These are phyloP conservation scores for Epichloe brachyelytri DNA, from an alignment of 2,329 filamentous ascomycete genomes.

Conservation along the genomic window DNA sequence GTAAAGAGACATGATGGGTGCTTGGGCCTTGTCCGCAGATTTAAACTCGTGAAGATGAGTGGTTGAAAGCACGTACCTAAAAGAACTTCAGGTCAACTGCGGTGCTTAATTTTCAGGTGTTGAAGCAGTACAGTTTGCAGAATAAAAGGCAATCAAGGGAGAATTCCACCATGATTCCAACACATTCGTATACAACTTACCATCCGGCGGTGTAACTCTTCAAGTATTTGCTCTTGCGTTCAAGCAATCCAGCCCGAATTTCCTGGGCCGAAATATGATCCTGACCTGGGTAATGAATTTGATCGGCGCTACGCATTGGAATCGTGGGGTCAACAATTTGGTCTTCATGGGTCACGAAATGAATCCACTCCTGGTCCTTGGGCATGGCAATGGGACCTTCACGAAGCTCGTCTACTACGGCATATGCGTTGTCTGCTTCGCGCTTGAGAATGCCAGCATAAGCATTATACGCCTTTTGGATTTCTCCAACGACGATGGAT, in stretches of 20 bases:
- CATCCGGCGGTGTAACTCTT: conserved; percentile 96
- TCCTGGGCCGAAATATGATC: conserved; percentile 72
- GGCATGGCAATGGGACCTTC: conserved; percentile 83
- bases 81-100: background rate
- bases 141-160: background rate
- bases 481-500: conserved; percentile 90
- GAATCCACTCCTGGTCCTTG: conserved; percentile 82
- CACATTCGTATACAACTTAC: conserved; percentile 34
- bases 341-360: conserved; percentile 67
- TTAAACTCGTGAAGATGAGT: conserved; percentile 99
- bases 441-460: conserved; percentile 84
- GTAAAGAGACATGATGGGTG: conserved; percentile 91
- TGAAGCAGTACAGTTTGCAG: background rate
- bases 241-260: conserved; percentile 78
- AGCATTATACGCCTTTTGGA: conserved; percentile 94
- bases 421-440: conserved; percentile 72
- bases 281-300: conserved; percentile 84
- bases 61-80: conserved; percentile 85
- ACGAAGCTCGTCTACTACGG: conserved; percentile 67
- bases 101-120: conserved; percentile 5
- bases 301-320: conserved; percentile 63
- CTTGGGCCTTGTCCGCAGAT: conserved; percentile 84
- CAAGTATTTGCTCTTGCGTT: conserved; percentile 96
- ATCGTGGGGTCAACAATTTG: conserved; percentile 79
- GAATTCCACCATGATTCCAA: background rate